Percentiles rank a stretch among this genome's conserved stretches.
These are phyloP conservation scores for Brassica balearica DNA, from an alignment of 441 rosid species.

Conservation along the genomic window DNA sequence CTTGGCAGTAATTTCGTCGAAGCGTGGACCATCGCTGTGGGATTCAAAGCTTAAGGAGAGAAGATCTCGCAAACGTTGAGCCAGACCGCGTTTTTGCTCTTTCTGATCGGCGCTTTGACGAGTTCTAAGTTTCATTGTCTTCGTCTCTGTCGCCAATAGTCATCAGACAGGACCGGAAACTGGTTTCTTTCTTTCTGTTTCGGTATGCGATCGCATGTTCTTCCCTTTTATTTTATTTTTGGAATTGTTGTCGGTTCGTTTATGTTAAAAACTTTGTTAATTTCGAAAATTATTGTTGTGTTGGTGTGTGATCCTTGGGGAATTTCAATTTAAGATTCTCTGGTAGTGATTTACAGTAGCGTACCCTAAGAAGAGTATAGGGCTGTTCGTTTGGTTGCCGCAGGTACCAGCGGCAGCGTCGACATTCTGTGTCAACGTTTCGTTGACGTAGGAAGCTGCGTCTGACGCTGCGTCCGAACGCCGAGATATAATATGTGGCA, in stretches of 20 bases:
- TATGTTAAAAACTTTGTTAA: neutral
- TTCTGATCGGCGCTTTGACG: neutral
- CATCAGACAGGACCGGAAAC: conserved; percentile 5
- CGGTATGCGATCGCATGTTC: conserved; percentile 13
- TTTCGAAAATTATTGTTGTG: neutral
- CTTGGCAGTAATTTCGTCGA: neutral
- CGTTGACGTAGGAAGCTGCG: no score
- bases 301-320: neutral
- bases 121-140: neutral
- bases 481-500: no score
- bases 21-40: neutral
- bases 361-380: no score
- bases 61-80: neutral
- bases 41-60: neutral
- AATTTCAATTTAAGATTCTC: neutral
- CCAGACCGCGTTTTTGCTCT: neutral
- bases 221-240: neutral
- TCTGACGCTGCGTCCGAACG: no score
- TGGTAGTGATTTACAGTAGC: neutral
- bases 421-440: no score
- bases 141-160: conserved; percentile 13
- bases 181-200: conserved; percentile 1
- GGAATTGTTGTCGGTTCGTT: neutral
- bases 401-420: no score
- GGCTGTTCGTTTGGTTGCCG: no score